Base-by-base conservation (phyloP, 2,329 filamentous ascomycete species). In the Fusarium setosum region DNA sequence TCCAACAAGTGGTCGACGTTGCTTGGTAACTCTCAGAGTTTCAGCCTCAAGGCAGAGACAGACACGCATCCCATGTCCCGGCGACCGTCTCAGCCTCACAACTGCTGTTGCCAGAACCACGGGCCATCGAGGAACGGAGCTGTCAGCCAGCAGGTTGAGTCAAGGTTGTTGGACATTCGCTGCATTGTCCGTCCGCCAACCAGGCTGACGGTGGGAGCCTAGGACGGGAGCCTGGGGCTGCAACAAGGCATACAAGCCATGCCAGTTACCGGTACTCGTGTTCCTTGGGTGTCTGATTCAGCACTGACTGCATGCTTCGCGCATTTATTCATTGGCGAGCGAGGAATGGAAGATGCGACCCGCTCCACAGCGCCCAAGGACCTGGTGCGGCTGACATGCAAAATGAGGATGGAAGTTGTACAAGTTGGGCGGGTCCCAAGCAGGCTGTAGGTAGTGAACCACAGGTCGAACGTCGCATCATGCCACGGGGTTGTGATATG, bases 161-260 rank as follows among this genome's bases (percentile, higher is more conserved):
- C 35, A 41, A 59, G 34, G 45, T 42, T 41, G 45, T 55, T 48
- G 56, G 45, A 51, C 24, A 24, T 20, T 24, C 2, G 20, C 42
- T 24, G n/a, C 52, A 49, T 35, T 42, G 17, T 10, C 47, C 12
- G n/a, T n/a, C n/a, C n/a, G n/a, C 31, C 54, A 23, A 53, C 32
- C 44, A 53, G 48, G 51, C 23, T 45, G 41, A 61, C 47, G n/a
- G 45, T 34, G n/a, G 50, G 48, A 55, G 49, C 59, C 48, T 63
- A 45, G 54, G 41, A 49, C 21, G 40, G 56, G 48, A 55, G 56
- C 44, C 65, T 65, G 20, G 40, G 44, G 52, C 34, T 42, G 56
- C 49, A 61, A 54, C 23, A 57, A 71, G 69, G 63, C 63, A 67
- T 57, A 57, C 58, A 51, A 57, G 24, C 15, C 56, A 69, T 63